Percentiles rank a stretch among this genome's conserved stretches.
Conservation (phyloP, 148 eudicot genomes). For the Chenopodium berlandieri region DNA sequence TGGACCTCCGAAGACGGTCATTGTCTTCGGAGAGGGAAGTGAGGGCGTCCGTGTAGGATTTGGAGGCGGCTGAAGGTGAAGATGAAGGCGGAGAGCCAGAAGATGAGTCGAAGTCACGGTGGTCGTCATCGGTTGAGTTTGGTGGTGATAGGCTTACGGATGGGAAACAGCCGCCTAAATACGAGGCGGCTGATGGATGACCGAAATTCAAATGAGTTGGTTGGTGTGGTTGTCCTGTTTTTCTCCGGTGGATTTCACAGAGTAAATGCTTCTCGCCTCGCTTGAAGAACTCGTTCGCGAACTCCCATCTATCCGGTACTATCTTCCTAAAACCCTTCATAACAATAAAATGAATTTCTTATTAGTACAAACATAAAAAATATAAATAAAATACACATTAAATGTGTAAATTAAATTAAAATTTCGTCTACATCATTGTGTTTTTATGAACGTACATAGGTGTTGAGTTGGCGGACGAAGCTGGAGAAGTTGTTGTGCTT, state of each 20-base stretch:
- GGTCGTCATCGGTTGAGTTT: conserved; percentile 46
- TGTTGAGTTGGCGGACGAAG: conserved; percentile 74
- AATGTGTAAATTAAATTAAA: too few relatives aligned
- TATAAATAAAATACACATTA: too few relatives aligned
- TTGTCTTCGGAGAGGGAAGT: conserved; percentile 72
- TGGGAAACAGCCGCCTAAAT: conserved; percentile 34
- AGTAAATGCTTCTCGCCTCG: conserved; percentile 79
- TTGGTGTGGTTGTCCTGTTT: conserved; percentile 60
- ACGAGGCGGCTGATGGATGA: conserved; percentile 8
- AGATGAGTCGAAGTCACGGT: conserved; percentile 5
- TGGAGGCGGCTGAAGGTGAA: not conserved
- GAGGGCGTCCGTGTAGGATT: conserved; percentile 21
- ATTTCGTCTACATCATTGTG: too few relatives aligned
- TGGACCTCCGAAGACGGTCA: conserved; percentile 67
- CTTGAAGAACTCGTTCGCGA: conserved; percentile 85
- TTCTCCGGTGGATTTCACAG: conserved; percentile 86
- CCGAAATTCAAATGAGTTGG: conserved; percentile 7
- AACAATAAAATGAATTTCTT: not conserved
- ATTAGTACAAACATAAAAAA: too few relatives aligned
- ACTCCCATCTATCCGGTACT: conserved; percentile 87
- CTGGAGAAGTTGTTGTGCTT: conserved; percentile 79
- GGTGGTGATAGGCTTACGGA: conserved; percentile 63
- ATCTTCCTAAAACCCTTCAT: conserved; percentile 85
- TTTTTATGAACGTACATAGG: conserved; percentile 41
- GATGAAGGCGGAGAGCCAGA: conserved; percentile 15